Base-by-base conservation (phyloP, 1,139 yeast species). In the Nakaseomyces sp. region DNA sequence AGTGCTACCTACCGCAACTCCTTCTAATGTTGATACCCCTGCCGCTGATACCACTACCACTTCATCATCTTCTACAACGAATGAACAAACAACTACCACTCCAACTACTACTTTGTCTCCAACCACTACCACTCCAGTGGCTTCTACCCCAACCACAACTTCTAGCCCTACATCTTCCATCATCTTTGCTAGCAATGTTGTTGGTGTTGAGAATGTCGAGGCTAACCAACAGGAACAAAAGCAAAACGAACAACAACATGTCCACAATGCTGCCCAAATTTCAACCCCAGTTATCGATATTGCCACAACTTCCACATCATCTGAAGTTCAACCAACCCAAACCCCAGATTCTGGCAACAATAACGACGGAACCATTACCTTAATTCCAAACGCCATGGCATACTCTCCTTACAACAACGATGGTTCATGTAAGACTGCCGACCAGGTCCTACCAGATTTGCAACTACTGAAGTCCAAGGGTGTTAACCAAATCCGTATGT, bases 341-440 rank as follows among this genome's bases (percentile, higher is more conserved):
- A 28, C 41, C 4, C 16, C 51, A 16, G 41, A 54, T 16, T 22
- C 54, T 10, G 19, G 53, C 17, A 39, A 43, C 9, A 22, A 45
- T 24, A 19, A 43, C 22, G 43, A 55, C 19, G 43, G 57, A 16
- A 50, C 55, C 12, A 45, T 65, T 17, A 47, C 63, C 8, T 49
- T 65, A 29, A 55, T 68, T 38, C 89, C 89, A 46, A 63, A 68
- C 40, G 74, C 78, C 24, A 70, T 82, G 46, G 85, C 79, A 29
- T 88, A 88, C 71, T 80, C 91, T 31, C 96, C 96, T 28, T 88
- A 86, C 68, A 72, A 74, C 46, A 66, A 76, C 58, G 79, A 77
- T 56, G 76, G 81, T 28, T 53, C 76, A 2, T 88, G 96, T 67
- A 88, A 85, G 60, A 69, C 68, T 47, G 65, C 71, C 30, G 67